Conservation (phyloP, 345 rosid genomes). For the Linum usitatissimum region DNA sequence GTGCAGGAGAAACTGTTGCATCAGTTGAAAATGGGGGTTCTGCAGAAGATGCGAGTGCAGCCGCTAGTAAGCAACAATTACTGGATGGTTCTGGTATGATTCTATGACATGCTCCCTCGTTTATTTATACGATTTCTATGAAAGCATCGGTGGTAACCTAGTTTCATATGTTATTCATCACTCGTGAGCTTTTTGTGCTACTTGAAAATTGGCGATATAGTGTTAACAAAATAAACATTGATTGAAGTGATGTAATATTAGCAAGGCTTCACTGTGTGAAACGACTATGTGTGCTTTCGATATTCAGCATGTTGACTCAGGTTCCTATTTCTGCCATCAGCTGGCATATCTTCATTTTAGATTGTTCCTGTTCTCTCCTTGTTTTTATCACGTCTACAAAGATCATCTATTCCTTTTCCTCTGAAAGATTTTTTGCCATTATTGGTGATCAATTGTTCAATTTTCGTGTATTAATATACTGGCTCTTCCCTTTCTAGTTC, state of each 20-base stretch:
- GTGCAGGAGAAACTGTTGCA: constrained; percentile 21
- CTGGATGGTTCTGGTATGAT: constrained; percentile 59
- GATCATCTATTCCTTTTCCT: not conserved
- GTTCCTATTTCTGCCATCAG: not conserved
- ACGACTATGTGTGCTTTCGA: not conserved
- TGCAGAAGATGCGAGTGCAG: constrained; percentile 27
- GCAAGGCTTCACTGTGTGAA: not conserved
- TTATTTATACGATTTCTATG: not conserved
- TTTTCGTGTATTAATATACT: not conserved
- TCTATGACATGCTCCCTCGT: not conserved
- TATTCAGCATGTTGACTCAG: too few species aligned
- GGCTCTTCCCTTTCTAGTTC: constrained; percentile 19
- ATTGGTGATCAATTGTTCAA: not conserved
- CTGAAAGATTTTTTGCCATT: not conserved
- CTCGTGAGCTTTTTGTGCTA: not conserved
- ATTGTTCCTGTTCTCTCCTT: not conserved
- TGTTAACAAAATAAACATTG: not conserved
- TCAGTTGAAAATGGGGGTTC: constrained; percentile 54
- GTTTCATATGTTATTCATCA: not conserved
- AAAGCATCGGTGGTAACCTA: not conserved
- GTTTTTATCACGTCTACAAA: too few species aligned
- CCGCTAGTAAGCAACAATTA: constrained; percentile 28
- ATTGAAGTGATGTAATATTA: too few species aligned
- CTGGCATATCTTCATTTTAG: not conserved
- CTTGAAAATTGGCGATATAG: not conserved